Conservation (phyloP, 2,329 filamentous ascomycete genomes). For the Cladosporium sp. region DNA sequence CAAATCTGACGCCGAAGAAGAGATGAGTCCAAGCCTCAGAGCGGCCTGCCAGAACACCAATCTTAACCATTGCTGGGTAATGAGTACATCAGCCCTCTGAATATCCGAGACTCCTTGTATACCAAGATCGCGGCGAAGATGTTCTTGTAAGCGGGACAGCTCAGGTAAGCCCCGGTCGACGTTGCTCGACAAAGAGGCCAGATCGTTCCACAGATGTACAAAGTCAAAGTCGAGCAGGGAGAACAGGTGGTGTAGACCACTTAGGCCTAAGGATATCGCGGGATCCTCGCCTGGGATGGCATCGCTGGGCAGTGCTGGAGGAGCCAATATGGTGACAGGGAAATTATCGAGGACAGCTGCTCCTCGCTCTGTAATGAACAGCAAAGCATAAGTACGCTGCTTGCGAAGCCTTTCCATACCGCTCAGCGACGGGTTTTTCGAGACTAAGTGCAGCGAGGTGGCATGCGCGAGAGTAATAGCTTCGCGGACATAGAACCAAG, state of each 20-base stretch:
- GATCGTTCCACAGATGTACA: constrained; percentile 15
- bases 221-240: constrained; percentile 17
- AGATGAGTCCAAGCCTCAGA: constrained; percentile 14
- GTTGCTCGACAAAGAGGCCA: not conserved
- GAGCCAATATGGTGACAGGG: constrained; percentile 15
- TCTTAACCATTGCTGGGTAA: constrained; percentile 20
- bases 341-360: constrained; percentile 17
- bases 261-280: constrained; percentile 13
- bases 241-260: constrained; percentile 15
- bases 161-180: constrained; percentile 1
- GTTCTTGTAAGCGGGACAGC: constrained; percentile 13
- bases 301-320: constrained; percentile 8
- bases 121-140: constrained; percentile 12
- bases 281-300: constrained; percentile 14
- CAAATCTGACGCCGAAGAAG: constrained; percentile 13
- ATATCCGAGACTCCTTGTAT: constrained; percentile 13
- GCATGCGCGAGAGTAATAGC: constrained; percentile 16
- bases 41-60: constrained; percentile 20
- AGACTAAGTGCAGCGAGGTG: not conserved
- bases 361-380: constrained; percentile 19
- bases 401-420: constrained; percentile 5
- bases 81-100: constrained; percentile 17
- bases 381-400: constrained; percentile 16
- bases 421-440: not conserved
- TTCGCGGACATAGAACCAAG: constrained; percentile 19